These are phyloP conservation scores for Rhizopus stolonifer DNA, from an alignment of 371 early-diverging fungal species.

Conservation along the genomic window DNA sequence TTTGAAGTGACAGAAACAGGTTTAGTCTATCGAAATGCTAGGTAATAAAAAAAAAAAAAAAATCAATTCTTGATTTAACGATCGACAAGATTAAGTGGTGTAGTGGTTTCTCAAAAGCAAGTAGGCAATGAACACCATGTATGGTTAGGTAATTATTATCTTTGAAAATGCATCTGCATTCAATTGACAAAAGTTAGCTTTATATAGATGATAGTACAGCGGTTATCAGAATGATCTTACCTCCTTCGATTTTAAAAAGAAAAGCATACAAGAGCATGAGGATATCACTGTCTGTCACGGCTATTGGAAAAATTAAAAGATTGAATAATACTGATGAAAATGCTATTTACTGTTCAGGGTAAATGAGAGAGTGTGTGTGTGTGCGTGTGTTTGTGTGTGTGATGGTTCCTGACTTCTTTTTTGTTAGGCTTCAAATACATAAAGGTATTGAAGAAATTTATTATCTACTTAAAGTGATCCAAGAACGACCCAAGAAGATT, in stretches of 20 bases:
- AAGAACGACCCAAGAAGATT: slow-evolving; percentile 6
- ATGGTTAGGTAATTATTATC: slow-evolving; percentile 20
- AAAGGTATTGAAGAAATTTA: slow-evolving; percentile 10
- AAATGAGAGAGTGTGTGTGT: not conserved
- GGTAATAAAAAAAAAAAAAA: slow-evolving; percentile 8
- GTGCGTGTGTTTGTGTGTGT: not conserved
- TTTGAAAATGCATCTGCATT: too few species aligned
- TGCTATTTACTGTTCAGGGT: slow-evolving; percentile 13
- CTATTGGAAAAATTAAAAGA: slow-evolving; percentile 14
- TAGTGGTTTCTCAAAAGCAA: slow-evolving; percentile 15
- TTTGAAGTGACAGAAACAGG: slow-evolving; percentile 2
- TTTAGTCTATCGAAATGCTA: slow-evolving; percentile 14
- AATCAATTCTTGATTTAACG: not conserved
- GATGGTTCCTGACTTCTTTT: too few species aligned
- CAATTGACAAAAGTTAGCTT: too few species aligned
- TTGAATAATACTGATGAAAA: slow-evolving; percentile 6
- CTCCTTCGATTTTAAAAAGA: not conserved
- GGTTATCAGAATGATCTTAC: slow-evolving; percentile 11
- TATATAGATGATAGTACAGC: slow-evolving; percentile 26
- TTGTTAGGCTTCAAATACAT: slow-evolving; percentile 5
- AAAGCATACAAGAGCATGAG: not conserved
- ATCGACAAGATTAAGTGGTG: slow-evolving; percentile 19
- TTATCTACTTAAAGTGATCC: slow-evolving; percentile 7
- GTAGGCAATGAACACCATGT: slow-evolving; percentile 4
- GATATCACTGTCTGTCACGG: slow-evolving; percentile 1